Base-by-base conservation (phyloP, 2,329 filamentous ascomycete genomes). In the Bipolaris oryzae region DNA sequence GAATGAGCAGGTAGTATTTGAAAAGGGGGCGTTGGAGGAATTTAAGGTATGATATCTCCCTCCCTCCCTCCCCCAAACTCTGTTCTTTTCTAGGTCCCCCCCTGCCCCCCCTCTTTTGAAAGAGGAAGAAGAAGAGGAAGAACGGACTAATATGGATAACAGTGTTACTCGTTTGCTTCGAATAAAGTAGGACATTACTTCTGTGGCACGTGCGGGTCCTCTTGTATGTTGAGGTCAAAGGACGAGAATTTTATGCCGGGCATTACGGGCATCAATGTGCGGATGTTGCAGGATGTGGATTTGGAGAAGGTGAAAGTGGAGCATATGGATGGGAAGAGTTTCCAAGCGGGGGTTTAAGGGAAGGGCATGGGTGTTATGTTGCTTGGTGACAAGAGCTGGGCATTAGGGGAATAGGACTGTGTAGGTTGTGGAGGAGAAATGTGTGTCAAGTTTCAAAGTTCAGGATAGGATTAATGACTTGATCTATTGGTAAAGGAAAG, bases 181-280 rank as follows among this genome's bases (percentile, higher is more conserved):
- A 47, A 50, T 15, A 63, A 57, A 9, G 53, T 70, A 11, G 60
- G 48, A 11, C 70, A 72, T 47, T 66, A 64, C 41, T 76, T 75
- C 57, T 75, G 74, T 51, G 56, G 64, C 2, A 67, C 62, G 0
- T 75, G 74, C 47, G 73, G 72, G 7, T 67, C 63, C 20, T 66
- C 60, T 13, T 67, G 70, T 31, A 63, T 70, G 51, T 61, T 62
- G 7, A 43, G 64, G 7, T 64, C 61, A 11, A 42, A 53, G 18
- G 55, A 61, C 21, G 61, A 64, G 2, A 39, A 39, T 7, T 66
- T 66, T 33, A 67, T 63, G 25, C 49, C 58, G 0, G 66, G 60
- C 0, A 57, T 61, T 35, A 63, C 60, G 42, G 42, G 25, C 2
- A 16, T 44, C 25, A 44, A 33, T 33, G 42, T 44, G 25, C 25